Conservation (phyloP, 345 rosid species). For the Aegle marmelos region DNA sequence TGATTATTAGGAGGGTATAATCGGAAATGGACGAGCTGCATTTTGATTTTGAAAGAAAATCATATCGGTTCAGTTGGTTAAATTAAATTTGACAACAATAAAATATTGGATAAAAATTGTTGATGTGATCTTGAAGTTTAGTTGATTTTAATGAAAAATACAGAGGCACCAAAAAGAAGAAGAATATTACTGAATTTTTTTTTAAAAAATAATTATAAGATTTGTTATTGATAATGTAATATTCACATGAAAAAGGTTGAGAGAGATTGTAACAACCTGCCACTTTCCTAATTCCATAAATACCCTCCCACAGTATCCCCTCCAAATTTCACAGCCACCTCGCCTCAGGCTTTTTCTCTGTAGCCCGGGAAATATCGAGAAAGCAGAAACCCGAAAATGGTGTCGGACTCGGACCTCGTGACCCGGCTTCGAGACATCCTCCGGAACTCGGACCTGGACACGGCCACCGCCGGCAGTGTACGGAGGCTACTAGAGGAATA, state of each 20-base stretch:
- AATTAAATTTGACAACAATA: too few relatives aligned
- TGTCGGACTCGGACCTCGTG: slow-evolving; percentile 66
- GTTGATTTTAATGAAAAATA: too few relatives aligned
- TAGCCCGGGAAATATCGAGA: slow-evolving; percentile 19
- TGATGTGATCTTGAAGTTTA: too few relatives aligned
- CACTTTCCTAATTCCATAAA: background rate
- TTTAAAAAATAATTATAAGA: too few relatives aligned
- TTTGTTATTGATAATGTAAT: background rate
- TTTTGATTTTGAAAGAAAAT: too few relatives aligned
- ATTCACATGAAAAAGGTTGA: background rate
- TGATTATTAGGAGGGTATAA: too few relatives aligned
- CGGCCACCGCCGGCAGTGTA: slow-evolving; percentile 65
- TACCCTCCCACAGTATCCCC: background rate
- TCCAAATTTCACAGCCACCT: background rate
- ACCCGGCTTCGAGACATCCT: slow-evolving; percentile 73
- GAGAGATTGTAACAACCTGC: background rate
- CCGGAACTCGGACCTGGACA: slow-evolving; percentile 64
- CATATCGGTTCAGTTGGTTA: too few relatives aligned
- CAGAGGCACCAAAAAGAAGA: too few relatives aligned
- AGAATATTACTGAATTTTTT: too few relatives aligned
- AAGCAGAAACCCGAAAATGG: slow-evolving; percentile 35
- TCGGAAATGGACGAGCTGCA: too few relatives aligned
- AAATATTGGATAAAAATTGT: too few relatives aligned
- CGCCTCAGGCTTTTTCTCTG: background rate
- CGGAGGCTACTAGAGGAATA: slow-evolving; percentile 68